Evolutionary conservation across 495 filamentous ascomycete genomes (phyloP), one percentile per base, ranked within the genome.

Genomic region (Astrothelium macrocarpum): DNA sequence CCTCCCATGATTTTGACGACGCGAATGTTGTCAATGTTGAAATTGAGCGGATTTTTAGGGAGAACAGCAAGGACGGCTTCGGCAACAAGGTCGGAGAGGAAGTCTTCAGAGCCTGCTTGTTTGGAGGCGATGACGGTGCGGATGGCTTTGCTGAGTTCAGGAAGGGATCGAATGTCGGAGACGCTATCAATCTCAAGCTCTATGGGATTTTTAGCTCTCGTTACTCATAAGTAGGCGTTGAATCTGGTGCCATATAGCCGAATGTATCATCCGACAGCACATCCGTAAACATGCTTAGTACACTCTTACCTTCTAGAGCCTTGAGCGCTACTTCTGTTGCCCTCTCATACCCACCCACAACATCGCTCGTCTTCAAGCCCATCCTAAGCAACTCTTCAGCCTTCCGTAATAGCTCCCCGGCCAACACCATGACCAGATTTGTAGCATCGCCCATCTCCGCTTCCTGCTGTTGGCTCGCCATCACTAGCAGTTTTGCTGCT

Each of bases 1-100:
- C 95, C 94, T 67, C 95, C 95, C 95, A 99, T 97, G 69, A 99
- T 97, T 81, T 99, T 99, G 64, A 99, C 95, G 64, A 99, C 95
- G 59, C 95, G 90, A 67, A 99, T 86, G 73, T 97, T 99, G 80
- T 99, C 95, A 68, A 99, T 95, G 77, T 97, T 99, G 81, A 99
- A 99, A 79, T 97, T 96, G 73, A 80, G 74, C n/a, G 95, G 89
- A 79, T 97, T 95, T 80, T 96, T 97, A 65, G 95, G 95, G 56
- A 97, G 83, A 2, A 99, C 95, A 59, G 90, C 85, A 60, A 97
- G 84, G 28, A 97, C 90, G 31, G 93, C 95, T 79, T 97, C 91
- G 39, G 95, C 86, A 62, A 99, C 93, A 67, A 97, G 78, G 23
- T 82, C 76, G 59, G 94, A 90, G 42, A 99, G 82, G 65, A 88